Evolutionary conservation across 805 yeast species (phyloP).

Genomic region (Gaillardinia entomophila): DNA sequence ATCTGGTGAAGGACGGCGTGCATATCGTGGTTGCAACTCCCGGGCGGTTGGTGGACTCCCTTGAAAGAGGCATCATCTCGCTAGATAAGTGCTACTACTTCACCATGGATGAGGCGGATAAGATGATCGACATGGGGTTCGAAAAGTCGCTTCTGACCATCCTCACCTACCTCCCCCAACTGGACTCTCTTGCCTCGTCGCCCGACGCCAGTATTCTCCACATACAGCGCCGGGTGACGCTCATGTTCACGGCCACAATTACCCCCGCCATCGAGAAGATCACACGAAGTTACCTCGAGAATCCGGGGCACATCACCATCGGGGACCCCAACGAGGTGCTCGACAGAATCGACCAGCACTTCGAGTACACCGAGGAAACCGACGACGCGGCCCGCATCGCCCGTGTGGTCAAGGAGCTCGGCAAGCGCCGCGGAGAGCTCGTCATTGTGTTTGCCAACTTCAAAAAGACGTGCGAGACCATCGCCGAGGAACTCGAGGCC

Average conservation of each 20-base stretch:
- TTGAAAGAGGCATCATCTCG: conserved; percentile 60
- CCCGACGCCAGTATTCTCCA: conserved; percentile 23
- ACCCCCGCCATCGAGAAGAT: conserved; percentile 66
- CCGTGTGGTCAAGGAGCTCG: conserved; percentile 34
- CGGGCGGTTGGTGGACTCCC: conserved; percentile 78
- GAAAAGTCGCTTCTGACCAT: conserved; percentile 71
- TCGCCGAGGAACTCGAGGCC: conserved; percentile 45
- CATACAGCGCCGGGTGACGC: conserved; percentile 46
- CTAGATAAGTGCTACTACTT: conserved; percentile 59
- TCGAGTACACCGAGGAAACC: conserved; percentile 34
- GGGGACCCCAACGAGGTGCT: conserved; percentile 64
- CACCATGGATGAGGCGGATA: conserved; percentile 90
- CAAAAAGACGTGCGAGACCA: conserved; percentile 64
- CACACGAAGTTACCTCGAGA: conserved; percentile 52
- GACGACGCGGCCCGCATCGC: conserved; percentile 33
- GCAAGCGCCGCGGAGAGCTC: conserved; percentile 13
- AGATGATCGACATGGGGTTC: conserved; percentile 94
- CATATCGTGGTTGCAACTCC: conserved; percentile 92
- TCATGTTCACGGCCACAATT: conserved; percentile 96
- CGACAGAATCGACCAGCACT: conserved; percentile 65
- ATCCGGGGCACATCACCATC: conserved; percentile 61
- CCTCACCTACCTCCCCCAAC: conserved; percentile 46
- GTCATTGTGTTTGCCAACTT: conserved; percentile 79
- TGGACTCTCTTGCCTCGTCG: conserved; percentile 14
- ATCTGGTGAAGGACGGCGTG: conserved; percentile 55